phyloP scores from a whole-genome alignment of 2,329 filamentous ascomycete species.

The Anthostomella pinea region DNA sequence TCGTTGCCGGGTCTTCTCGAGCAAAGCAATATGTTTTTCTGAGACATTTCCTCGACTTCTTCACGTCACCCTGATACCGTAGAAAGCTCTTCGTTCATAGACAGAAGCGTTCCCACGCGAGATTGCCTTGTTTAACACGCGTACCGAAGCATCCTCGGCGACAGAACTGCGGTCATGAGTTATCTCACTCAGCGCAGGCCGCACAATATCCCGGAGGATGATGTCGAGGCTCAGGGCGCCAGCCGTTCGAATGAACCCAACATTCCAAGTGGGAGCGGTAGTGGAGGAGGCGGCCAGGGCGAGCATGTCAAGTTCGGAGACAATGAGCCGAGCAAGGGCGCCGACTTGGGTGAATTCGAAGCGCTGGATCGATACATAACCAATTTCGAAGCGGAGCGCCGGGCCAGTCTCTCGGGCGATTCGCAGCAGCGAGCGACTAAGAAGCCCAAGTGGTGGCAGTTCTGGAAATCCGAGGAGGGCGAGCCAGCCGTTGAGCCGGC shows the following conservation, averaged over 20 bases:
- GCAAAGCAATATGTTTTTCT: no score
- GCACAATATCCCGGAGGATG: conserved; percentile 16
- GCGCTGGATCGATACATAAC: conserved; percentile 34
- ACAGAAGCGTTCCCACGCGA: no score
- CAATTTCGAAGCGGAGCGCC: conserved; percentile 27
- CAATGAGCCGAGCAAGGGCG: conserved; percentile 16
- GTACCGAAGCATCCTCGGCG: neutral
- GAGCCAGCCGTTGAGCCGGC: conserved; percentile 36
- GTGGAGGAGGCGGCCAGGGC: conserved; percentile 5
- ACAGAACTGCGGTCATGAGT: conserved; percentile 15
- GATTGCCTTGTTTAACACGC: neutral
- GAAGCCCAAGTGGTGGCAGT: conserved; percentile 58
- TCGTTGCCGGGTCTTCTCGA: no score
- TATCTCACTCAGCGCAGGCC: conserved; percentile 18
- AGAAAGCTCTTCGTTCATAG: no score
- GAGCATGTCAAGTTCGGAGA: conserved; percentile 28
- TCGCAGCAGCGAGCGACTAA: conserved; percentile 18
- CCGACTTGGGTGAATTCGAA: conserved; percentile 32
- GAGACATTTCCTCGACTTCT: conserved; percentile 2
- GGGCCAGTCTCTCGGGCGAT: conserved; percentile 21
- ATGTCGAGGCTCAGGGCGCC: conserved; percentile 25
- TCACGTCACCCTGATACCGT: no score
- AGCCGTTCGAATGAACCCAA: conserved; percentile 12
- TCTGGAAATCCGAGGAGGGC: conserved; percentile 46
- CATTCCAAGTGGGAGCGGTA: neutral